Evolutionary conservation across 2,329 filamentous ascomycete species (phyloP), one percentile per base, ranked within the genome.

Genomic region (Trichoderma sp.): DNA sequence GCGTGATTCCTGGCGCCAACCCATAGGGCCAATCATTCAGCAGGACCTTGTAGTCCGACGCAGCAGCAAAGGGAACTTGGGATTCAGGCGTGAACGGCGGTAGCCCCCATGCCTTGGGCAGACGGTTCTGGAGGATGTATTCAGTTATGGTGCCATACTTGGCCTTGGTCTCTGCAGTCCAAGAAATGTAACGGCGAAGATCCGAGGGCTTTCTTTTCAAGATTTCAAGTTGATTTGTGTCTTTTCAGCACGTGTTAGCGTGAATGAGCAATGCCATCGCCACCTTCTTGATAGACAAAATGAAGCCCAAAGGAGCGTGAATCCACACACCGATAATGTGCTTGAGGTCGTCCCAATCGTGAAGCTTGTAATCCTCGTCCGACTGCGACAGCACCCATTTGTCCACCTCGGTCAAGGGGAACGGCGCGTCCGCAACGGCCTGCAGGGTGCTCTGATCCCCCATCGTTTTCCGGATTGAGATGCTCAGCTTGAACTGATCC

Each of bases 11-110:
- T 0, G 87, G 82, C 1, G 86, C 87, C 66, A 98, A 85, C 4
- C 94, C 95, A 80, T 98, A 98, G 0, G 96, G 96, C 95, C 95
- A 98, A 87, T 98, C 95, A 81, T 98, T 98, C 82, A 91, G 87
- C 62, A 98, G 86, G 69, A 97, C 93, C 77, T 91, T 91, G 82
- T 89, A 92, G 83, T 92, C 91, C 41, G 87, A 87, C 4, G 86
- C 81, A 60, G 89, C 84, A 29, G 85, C 82, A 77, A 92, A 91
- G 11, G 90, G 90, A 31, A 85, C 80, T 4, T 80, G 76, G 7
- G 89, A 91, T 64, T 81, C 83, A 5, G 88, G 87, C 14, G 83
- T 85, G 81, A 91, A 92, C 5, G 90, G 90, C 18, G 89, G 88
- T 35, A 81, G 77, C 2, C 89, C 89, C 95, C 95, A 98, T 71